phyloP scores from a whole-genome alignment of 345 rosid species.

The Gossypium australe region DNA sequence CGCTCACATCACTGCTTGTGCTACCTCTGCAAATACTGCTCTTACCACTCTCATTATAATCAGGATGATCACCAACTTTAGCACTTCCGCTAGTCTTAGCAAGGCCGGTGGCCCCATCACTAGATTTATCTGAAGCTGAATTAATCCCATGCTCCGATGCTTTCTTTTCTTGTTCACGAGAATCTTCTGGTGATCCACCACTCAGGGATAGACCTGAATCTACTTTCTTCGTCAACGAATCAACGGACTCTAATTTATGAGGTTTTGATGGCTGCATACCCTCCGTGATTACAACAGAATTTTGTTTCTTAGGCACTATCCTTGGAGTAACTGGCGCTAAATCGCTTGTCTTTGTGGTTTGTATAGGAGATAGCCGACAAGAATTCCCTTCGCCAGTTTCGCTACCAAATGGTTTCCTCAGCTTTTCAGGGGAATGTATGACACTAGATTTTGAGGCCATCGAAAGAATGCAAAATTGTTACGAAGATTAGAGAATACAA shows the following conservation, averaged over 20 bases:
- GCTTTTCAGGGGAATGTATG: constrained; percentile 37
- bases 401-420: constrained; percentile 28
- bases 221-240: constrained; percentile 44
- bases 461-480: constrained; percentile 14
- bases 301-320: constrained; percentile 24
- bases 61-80: constrained; percentile 38
- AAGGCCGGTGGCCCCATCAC: constrained; percentile 32
- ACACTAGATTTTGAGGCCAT: constrained; percentile 56
- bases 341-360: constrained; percentile 30
- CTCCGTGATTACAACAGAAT: constrained; percentile 14
- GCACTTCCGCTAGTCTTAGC: constrained; percentile 39
- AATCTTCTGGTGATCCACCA: constrained; percentile 18
- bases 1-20: constrained; percentile 74
- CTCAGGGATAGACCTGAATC: constrained; percentile 44
- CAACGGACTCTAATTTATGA: constrained; percentile 16
- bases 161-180: constrained; percentile 27
- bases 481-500: constrained; percentile 15
- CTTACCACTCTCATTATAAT: constrained; percentile 46
- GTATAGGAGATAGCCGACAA: constrained; percentile 24
- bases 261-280: constrained; percentile 19
- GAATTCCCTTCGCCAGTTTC: constrained; percentile 31
- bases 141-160: constrained; percentile 19
- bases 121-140: constrained; percentile 28
- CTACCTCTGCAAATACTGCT: constrained; percentile 52
- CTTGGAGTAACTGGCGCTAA: constrained; percentile 29